These are phyloP conservation scores for Fusarium sp. DNA, from an alignment of 2,329 filamentous ascomycete genomes.

Conservation along the genomic window DNA sequence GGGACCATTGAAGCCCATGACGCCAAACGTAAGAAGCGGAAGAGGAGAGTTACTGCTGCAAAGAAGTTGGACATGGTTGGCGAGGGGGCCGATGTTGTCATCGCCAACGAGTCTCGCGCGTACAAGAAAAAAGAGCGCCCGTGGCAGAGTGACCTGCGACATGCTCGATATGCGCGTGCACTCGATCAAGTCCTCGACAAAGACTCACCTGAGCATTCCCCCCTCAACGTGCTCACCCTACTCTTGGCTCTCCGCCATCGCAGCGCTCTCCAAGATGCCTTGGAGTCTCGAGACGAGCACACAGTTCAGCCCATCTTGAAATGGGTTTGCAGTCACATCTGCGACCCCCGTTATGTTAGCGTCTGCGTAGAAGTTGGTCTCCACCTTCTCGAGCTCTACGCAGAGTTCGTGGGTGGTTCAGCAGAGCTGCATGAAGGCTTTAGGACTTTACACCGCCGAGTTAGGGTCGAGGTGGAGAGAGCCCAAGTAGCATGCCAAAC, in stretches of 20 bases:
- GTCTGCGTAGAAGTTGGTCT: constrained; percentile 86
- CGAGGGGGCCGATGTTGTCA: constrained; percentile 87
- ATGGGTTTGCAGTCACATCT: constrained; percentile 84
- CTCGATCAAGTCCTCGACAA: constrained; percentile 80
- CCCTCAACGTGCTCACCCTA: constrained; percentile 76
- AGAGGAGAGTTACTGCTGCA: constrained; percentile 60
- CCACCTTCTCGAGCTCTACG: constrained; percentile 87
- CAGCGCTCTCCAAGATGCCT: constrained; percentile 81
- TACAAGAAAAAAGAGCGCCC: constrained; percentile 69
- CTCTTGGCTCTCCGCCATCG: constrained; percentile 88
- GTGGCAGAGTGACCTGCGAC: constrained; percentile 86
- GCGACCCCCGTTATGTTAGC: constrained; percentile 82
- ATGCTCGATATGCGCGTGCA: constrained; percentile 79
- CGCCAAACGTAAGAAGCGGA: constrained; percentile 74
- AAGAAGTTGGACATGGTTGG: constrained; percentile 80
- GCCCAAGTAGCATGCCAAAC: constrained; percentile 86
- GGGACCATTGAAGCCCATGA: constrained; percentile 84
- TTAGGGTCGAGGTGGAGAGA: constrained; percentile 81
- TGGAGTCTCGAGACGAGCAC: constrained; percentile 83
- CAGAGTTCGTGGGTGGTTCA: constrained; percentile 79
- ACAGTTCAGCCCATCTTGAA: constrained; percentile 83
- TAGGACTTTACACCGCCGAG: constrained; percentile 73
- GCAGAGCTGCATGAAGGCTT: constrained; percentile 78
- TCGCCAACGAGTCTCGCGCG: constrained; percentile 73
- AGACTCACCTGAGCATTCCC: constrained; percentile 61